Evolutionary conservation across 306 rosid genomes (phyloP).

Genomic region (Vicia sativa): DNA sequence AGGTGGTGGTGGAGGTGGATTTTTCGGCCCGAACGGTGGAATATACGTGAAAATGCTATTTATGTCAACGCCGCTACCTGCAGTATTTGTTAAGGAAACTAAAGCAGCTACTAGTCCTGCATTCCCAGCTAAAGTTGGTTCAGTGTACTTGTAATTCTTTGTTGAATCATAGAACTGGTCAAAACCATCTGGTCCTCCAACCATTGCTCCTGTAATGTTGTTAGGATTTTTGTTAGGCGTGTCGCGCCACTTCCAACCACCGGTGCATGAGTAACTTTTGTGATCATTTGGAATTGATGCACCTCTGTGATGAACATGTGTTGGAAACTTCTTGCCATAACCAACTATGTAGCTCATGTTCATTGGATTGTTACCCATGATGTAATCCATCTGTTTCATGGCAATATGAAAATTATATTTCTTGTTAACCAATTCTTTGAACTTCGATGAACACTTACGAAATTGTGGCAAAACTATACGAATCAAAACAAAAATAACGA

Average conservation of each 20-base stretch:
- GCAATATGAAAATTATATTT: background rate
- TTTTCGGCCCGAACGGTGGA: conserved; percentile 63
- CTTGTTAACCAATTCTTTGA: background rate
- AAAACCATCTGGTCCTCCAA: conserved; percentile 63
- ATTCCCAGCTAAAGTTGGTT: conserved; percentile 68
- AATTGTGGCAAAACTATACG: background rate
- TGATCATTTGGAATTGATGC: conserved; percentile 63
- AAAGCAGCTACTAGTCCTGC: conserved; percentile 76
- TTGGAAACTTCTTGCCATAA: conserved; percentile 56
- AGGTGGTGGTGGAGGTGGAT: conserved; percentile 66
- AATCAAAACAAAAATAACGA: conserved; percentile 11
- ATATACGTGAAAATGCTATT: conserved; percentile 62
- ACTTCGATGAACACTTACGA: background rate
- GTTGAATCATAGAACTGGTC: conserved; percentile 58
- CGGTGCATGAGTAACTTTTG: conserved; percentile 51
- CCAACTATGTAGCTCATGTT: conserved; percentile 74
- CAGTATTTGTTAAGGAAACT: conserved; percentile 50
- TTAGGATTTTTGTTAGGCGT: conserved; percentile 46
- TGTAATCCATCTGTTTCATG: conserved; percentile 58
- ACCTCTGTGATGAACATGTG: conserved; percentile 61
- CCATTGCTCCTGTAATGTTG: conserved; percentile 68
- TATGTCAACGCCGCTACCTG: conserved; percentile 48
- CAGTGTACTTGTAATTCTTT: conserved; percentile 45
- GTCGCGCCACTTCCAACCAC: conserved; percentile 61
- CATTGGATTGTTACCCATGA: conserved; percentile 68